Conservation (phyloP, 805 yeast species). For the Schizosaccharomyces lindneri region DNA sequence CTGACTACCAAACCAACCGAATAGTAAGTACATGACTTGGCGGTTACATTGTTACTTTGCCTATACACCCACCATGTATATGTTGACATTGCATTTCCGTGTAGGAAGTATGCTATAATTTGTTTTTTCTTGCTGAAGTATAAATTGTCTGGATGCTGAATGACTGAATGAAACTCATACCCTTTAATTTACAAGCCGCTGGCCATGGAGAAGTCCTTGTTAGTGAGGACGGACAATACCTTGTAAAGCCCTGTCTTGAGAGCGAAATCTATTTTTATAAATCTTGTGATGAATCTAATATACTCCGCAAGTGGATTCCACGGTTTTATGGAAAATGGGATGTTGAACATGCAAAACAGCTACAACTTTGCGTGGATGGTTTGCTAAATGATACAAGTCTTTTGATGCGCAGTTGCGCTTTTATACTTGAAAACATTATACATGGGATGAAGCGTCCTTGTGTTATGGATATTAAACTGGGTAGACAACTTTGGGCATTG, state of each 20-base stretch:
- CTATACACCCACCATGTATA: too few relatives aligned
- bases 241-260: conserved; percentile 39
- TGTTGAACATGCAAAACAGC: too few relatives aligned
- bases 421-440: conserved; percentile 51
- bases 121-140: too few relatives aligned
- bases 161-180: neutral
- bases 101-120: too few relatives aligned
- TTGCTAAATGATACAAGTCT: too few relatives aligned
- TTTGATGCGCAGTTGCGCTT: conserved; percentile 13
- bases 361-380: too few relatives aligned
- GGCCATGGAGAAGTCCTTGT: conserved; percentile 70
- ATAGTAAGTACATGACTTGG: too few relatives aligned
- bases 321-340: conserved; percentile 10
- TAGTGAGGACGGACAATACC: conserved; percentile 36
- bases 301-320: conserved; percentile 23
- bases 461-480: conserved; percentile 65
- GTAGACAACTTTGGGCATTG: conserved; percentile 40
- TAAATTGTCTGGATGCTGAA: too few relatives aligned
- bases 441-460: conserved; percentile 40
- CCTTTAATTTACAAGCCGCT: conserved; percentile 34
- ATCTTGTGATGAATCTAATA: conserved; percentile 10
- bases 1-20: too few relatives aligned
- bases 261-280: conserved; percentile 61
- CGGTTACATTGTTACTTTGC: too few relatives aligned
- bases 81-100: too few relatives aligned